phyloP scores from a whole-genome alignment of 169 alveolate species.

The Plasmodium inui region DNA sequence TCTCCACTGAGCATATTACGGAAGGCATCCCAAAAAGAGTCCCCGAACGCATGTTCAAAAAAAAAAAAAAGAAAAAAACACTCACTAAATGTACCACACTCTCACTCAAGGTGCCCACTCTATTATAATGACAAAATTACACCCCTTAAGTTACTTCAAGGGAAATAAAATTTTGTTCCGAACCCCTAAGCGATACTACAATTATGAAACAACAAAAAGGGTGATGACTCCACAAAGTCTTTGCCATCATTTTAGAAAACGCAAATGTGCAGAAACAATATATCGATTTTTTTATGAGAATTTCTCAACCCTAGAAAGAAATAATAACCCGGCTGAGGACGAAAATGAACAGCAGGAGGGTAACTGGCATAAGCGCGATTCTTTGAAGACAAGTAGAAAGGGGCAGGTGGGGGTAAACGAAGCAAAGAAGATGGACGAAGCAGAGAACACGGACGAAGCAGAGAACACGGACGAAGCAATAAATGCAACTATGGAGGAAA shows the following conservation, averaged over 20 bases:
- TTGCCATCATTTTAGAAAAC: neutral
- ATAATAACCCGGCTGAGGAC: neutral
- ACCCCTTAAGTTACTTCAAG: neutral
- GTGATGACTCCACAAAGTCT: neutral
- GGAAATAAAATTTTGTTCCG: neutral
- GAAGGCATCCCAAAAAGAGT: neutral
- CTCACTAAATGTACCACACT: neutral
- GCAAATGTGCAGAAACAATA: neutral
- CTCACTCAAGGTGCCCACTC: neutral
- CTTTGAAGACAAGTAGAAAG: neutral
- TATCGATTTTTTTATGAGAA: neutral
- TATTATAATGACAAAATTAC: conserved; percentile 3
- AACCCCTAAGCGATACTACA: neutral
- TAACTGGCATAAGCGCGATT: neutral
- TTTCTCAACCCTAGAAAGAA: conserved; percentile 18
- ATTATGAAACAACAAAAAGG: neutral
- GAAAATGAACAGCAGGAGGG: neutral
- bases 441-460: neutral
- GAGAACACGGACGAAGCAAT: neutral
- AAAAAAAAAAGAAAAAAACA: too few relatives aligned
- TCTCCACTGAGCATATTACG: neutral
- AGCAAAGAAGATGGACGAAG: neutral
- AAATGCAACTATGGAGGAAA: conserved; percentile 6
- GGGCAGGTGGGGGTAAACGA: neutral
- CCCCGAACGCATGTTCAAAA: neutral